Evolutionary conservation across 2,329 filamentous ascomycete genomes (phyloP), one percentile per base, ranked within the genome.

Genomic region (Rhynchosporium graminicola): DNA sequence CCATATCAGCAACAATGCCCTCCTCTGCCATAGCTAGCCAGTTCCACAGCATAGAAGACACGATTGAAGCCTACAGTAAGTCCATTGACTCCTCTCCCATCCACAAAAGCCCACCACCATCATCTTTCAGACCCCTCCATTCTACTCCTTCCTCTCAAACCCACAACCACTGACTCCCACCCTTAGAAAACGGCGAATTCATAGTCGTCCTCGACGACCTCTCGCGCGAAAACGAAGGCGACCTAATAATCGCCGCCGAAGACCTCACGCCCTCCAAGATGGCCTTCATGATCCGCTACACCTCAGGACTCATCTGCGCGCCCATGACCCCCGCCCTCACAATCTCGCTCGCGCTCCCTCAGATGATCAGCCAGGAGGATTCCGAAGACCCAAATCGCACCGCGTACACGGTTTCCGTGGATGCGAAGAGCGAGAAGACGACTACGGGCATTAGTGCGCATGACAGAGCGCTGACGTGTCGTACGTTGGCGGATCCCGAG

Each of bases 141-240:
- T 20, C 36, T 68, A 2, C 40, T 46, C 42, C 12, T 36, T 59
- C 63, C 57, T 69, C 45, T 28, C 29, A 15, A 12, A 10, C 20
- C 7, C 33, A 4, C 29, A 48, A 50, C n/a, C 29, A 48, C 50
- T 47, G 36, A 38, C 55, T 20, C 38, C 67, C 59, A 52, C 58
- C 38, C 33, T 54, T 28, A 91, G 88, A 82, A 72, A 85, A 87
- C 77, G 92, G 92, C 77, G 88, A 98, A 75, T 98, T 98, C 83
- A 89, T 99, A 75, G 87, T 99, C 65, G 94, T 97, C 43, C 91
- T 99, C 73, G 95, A 99, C 80, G 90, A 91, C 70, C 87, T 92
- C 67, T 86, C 88, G 66, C 93, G 95, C 77, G 95, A 99, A 78
- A 99, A 99, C 77, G 95, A 99, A 83, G 95, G 93, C 77, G 95